phyloP scores from a whole-genome alignment of 371 early-diverging fungal species.

The Mucor lusitanicus region DNA sequence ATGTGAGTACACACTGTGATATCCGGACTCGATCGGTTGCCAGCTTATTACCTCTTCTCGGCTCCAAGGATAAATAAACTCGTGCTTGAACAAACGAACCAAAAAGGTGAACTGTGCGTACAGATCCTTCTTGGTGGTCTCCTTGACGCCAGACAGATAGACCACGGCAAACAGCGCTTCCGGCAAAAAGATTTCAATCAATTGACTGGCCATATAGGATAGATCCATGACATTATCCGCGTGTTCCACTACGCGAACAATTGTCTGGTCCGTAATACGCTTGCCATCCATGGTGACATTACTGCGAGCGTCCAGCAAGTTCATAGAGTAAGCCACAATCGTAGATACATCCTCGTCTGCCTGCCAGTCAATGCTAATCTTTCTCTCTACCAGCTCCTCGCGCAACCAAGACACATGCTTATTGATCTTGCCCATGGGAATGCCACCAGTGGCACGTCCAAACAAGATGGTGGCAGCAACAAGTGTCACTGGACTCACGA shows the following conservation, averaged over 20 bases:
- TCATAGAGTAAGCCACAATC: constrained; percentile 40
- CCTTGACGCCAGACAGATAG: constrained; percentile 30
- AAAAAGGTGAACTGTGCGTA: constrained; percentile 44
- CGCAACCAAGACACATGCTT: constrained; percentile 45
- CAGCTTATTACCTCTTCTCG: constrained; percentile 47
- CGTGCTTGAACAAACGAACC: constrained; percentile 45
- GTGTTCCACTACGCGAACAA: constrained; percentile 48
- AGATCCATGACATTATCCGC: constrained; percentile 55
- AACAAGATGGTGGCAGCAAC: constrained; percentile 48
- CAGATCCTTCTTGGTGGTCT: constrained; percentile 26
- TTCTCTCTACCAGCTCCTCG: constrained; percentile 29
- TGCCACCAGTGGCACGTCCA: constrained; percentile 38
- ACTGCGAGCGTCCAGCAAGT: constrained; percentile 38
- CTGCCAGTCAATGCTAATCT: constrained; percentile 47
- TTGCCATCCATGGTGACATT: constrained; percentile 48
- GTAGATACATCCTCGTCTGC: constrained; percentile 45
- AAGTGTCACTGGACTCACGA: constrained; percentile 44
- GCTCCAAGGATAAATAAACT: constrained; percentile 52
- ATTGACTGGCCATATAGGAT: constrained; percentile 50
- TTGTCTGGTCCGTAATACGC: constrained; percentile 39
- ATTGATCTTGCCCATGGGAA: constrained; percentile 40
- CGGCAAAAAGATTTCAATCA: constrained; percentile 44
- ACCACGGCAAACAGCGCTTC: constrained; percentile 48
- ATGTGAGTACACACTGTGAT: not conserved
- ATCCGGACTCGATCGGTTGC: too few relatives aligned